Evolutionary conservation across 2,329 filamentous ascomycete genomes (phyloP), one percentile per base, ranked within the genome.

Genomic region (Apiospora hydei): DNA sequence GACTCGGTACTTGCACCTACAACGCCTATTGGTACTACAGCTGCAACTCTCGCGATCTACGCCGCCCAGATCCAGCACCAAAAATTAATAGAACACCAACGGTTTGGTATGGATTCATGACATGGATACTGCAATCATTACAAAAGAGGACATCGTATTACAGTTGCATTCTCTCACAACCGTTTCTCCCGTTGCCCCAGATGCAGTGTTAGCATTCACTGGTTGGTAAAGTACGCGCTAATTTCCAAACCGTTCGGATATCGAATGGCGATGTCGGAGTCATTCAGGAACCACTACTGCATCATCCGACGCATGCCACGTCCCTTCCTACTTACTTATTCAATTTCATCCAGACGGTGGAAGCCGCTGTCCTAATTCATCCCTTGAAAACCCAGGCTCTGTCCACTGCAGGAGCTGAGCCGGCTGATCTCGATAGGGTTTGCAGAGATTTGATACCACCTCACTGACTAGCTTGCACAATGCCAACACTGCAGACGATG

Each of bases 231-330:
- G 7, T 21, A 61, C 10, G 30, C 57, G 57, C 57, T 64, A 64
- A 13, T 64, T 34, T 41, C 57, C 57, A 64, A 64, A 34, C 26
- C 34, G 34, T 13, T 41, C 13, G 21, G 8, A 41, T n/a, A 2
- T 38, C 57, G 57, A 41, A 41, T 64, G 18, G 57, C 57, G 18
- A 64, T 64, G 21, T 64, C 34, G 57, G 57, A 64, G 57, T 64
- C 57, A 64, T 64, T 41, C 26, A 34, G 34, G 34, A 38, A 38
- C 57, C 11, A 14, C 57, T 41, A 34, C 57, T 41, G 34, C 57
- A 64, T 24, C 34, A 41, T 41, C 18, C 57, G 57, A 38, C 53
- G 30, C 53, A 61, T n/a, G 21, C 8, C 30, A 61, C 30, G 8
- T 38, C 1, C 16, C 53, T 61, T 6, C 16, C 53, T 61, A 38